Conservation (phyloP, 306 rosid genomes). For the Sindora glabra region DNA sequence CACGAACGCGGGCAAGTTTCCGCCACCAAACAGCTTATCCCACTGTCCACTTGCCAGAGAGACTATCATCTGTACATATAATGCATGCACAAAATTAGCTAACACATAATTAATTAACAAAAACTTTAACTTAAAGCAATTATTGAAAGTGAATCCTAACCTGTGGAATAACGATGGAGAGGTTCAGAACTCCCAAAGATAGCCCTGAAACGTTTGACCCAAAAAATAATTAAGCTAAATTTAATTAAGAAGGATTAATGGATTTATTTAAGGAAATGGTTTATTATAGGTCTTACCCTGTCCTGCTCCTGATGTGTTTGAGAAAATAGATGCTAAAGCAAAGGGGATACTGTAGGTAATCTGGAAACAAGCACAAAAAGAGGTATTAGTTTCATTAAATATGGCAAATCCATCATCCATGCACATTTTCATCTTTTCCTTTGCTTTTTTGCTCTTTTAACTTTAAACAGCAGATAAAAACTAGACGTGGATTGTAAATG, state of each 20-base stretch:
- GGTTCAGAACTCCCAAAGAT: slow-evolving; percentile 71
- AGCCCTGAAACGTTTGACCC: slow-evolving; percentile 41
- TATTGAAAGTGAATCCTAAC: slow-evolving; percentile 14
- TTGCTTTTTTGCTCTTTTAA: background rate
- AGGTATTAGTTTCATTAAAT: background rate
- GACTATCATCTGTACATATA: slow-evolving; percentile 46
- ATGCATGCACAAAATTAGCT: background rate
- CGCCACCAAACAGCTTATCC: slow-evolving; percentile 73
- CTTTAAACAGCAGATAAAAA: too few relatives aligned
- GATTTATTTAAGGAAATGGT: too few relatives aligned
- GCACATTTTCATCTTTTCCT: too few relatives aligned
- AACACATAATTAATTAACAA: background rate
- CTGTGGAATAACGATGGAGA: slow-evolving; percentile 73
- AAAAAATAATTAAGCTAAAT: too few relatives aligned
- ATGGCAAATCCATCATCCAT: too few relatives aligned
- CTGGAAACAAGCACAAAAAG: slow-evolving; percentile 31
- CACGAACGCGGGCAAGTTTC: slow-evolving; percentile 84
- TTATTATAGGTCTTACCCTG: slow-evolving; percentile 44
- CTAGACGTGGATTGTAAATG: background rate
- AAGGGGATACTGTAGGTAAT: slow-evolving; percentile 78
- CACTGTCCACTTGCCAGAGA: slow-evolving; percentile 67
- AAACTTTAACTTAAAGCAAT: background rate
- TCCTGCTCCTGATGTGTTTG: slow-evolving; percentile 61
- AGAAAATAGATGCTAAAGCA: slow-evolving; percentile 88
- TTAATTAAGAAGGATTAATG: background rate